These are phyloP conservation scores for Penicillium herquei DNA, from an alignment of 495 filamentous ascomycete genomes.

Conservation along the genomic window DNA sequence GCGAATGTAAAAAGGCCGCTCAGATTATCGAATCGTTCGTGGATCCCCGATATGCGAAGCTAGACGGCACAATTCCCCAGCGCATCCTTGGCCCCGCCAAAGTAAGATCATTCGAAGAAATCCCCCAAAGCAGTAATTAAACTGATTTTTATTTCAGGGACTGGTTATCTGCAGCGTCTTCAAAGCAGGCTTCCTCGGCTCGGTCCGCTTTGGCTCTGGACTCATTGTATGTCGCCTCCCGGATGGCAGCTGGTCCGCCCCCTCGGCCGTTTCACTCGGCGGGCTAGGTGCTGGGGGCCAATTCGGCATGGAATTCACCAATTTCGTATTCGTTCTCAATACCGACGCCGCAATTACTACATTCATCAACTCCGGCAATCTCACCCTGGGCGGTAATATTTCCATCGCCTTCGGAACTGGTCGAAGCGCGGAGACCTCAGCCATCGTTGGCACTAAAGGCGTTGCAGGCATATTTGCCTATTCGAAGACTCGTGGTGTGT, in stretches of 20 bases:
- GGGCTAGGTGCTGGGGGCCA: slow-evolving; percentile 89
- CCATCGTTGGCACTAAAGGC: slow-evolving; percentile 74
- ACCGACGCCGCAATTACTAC: slow-evolving; percentile 80
- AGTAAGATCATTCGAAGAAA: no score
- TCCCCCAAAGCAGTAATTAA: no score
- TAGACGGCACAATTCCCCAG: slow-evolving; percentile 20
- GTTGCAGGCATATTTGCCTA: slow-evolving; percentile 87
- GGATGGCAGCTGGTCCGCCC: slow-evolving; percentile 88
- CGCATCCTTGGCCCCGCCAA: slow-evolving; percentile 17
- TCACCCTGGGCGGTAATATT: slow-evolving; percentile 89
- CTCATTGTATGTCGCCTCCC: slow-evolving; percentile 82
- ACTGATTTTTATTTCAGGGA: no score
- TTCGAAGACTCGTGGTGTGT: slow-evolving; percentile 89
- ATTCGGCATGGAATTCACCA: slow-evolving; percentile 90
- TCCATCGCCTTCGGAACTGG: slow-evolving; percentile 93
- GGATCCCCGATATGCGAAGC: slow-evolving; percentile 31
- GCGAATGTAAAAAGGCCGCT: slow-evolving; percentile 18
- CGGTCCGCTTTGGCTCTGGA: slow-evolving; percentile 82
- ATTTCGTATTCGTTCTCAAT: slow-evolving; percentile 97
- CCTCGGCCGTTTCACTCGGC: slow-evolving; percentile 84
- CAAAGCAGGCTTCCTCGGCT: slow-evolving; percentile 88
- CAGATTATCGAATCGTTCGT: slow-evolving; percentile 19
- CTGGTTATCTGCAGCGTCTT: slow-evolving; percentile 63
- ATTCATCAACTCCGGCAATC: slow-evolving; percentile 78
- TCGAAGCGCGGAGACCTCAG: slow-evolving; percentile 85